phyloP scores from a whole-genome alignment of 768 basidiomycete genomes.

The Kondoa malvinella region DNA sequence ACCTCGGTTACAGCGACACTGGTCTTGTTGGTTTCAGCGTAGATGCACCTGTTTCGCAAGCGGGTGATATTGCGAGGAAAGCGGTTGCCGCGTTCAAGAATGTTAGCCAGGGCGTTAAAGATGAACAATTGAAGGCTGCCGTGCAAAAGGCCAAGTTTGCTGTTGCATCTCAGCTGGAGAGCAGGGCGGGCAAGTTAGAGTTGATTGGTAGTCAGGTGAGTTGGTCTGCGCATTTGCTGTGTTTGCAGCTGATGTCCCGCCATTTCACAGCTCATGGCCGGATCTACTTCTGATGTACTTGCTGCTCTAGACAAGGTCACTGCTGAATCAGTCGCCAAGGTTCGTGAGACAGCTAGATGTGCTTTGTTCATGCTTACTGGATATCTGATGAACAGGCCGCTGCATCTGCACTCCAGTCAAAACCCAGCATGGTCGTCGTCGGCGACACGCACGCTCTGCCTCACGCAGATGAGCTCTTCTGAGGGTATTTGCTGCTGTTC shows the following conservation, averaged over 20 bases:
- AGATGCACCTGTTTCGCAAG: slow-evolving; percentile 47
- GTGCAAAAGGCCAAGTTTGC: slow-evolving; percentile 75
- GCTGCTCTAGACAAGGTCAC: slow-evolving; percentile 54
- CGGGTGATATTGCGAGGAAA: slow-evolving; percentile 52
- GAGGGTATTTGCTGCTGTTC: neutral
- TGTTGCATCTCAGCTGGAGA: slow-evolving; percentile 53
- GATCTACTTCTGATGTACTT: slow-evolving; percentile 37
- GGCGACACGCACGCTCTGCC: slow-evolving; percentile 64
- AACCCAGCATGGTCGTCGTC: slow-evolving; percentile 74
- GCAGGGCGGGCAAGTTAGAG: slow-evolving; percentile 47
- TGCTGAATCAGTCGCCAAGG: slow-evolving; percentile 53
- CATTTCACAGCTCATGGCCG: slow-evolving; percentile 9
- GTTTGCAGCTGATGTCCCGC: neutral
- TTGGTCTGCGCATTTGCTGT: slow-evolving; percentile 11
- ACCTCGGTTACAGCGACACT: slow-evolving; percentile 82
- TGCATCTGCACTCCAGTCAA: slow-evolving; percentile 48
- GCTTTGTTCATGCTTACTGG: neutral
- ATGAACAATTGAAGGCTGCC: slow-evolving; percentile 61
- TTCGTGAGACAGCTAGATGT: slow-evolving; percentile 29
- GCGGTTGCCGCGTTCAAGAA: slow-evolving; percentile 52
- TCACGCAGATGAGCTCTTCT: slow-evolving; percentile 29
- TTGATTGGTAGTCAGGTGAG: slow-evolving; percentile 50
- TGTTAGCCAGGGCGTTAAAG: slow-evolving; percentile 38
- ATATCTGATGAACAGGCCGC: too few species aligned
- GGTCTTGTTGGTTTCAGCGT: slow-evolving; percentile 67